Evolutionary conservation across 208 protist species (phyloP).

Genomic region (Trichomonas gallinae): DNA sequence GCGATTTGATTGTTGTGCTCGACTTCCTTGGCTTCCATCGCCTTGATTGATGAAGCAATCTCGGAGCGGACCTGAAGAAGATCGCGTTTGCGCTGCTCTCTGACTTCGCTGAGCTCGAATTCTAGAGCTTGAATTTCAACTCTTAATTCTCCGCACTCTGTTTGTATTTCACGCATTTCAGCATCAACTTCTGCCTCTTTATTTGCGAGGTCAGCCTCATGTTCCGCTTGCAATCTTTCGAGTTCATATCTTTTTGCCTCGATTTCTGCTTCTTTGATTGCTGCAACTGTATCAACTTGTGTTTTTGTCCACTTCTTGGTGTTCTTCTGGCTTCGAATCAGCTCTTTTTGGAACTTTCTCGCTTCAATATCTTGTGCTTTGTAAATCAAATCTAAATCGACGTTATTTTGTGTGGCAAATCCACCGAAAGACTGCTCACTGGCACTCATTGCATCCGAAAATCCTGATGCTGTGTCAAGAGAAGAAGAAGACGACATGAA

Average conservation of each 20-base stretch:
- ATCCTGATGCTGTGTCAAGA: not conserved
- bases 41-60: not conserved
- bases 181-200: not conserved
- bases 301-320: conserved; percentile 19
- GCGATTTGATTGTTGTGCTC: not conserved
- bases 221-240: not conserved
- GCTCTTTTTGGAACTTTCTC: not conserved
- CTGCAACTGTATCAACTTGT: not conserved
- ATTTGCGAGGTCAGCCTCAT: not conserved
- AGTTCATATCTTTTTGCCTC: not conserved
- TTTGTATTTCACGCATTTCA: not conserved
- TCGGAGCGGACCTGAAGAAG: not conserved
- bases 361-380: not conserved
- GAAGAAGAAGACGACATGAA: not conserved
- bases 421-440: not conserved
- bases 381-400: not conserved
- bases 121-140: not conserved
- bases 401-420: not conserved
- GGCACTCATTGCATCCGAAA: not conserved
- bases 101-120: not conserved
- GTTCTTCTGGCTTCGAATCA: not conserved
- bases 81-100: not conserved
- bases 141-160: not conserved
- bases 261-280: not conserved
- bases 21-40: not conserved